Base-by-base conservation (phyloP, 805 yeast genomes). In the Barnettozyma californica region DNA sequence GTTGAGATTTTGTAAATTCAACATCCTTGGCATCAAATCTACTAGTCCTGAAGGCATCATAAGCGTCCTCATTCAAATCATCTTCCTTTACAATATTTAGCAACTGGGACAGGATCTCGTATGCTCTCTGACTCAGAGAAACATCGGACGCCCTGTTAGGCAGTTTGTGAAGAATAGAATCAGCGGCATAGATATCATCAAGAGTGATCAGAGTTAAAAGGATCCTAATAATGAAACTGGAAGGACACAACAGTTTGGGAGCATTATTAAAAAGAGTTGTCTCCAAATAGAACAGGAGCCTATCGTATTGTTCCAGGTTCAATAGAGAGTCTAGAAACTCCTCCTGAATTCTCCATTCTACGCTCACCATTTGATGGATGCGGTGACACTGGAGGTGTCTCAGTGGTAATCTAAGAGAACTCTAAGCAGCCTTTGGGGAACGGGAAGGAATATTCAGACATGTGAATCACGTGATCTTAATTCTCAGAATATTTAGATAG, bases 161-260 rank as follows among this genome's bases (percentile, higher is more conserved):
- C 53, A 57, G 42, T 9, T 67, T 69, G 31, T 54, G 61, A 9
- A 48, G 38, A 16, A 65, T 50, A 4, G 58, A 19, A 5, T 60
- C 50, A 16, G 56, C 58, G 35, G 54, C 57, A 34, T 55, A 54
- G 39, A 56, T 58, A 1, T 58, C 57, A 0, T 71, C 64, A 1
- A 68, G 50, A 0, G 75, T 67, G 0, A 65, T 65, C 23, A 73
- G 49, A 1, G 77, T 68, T 40, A 74, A 59, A 9, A 74, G 44
- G 1, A 67, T 61, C 25, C 65, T 54, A 9, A 71, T 40, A 3
- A 68, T 60, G 25, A 66, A 64, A 20, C 62, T 55, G 1, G 68
- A 65, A 0, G 76, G 76, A 9, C 60, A 53, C 16, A 56, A 51
- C 25, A 65, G 41, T 1, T 23, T 20, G 5, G 68, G 68, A 2